Conservation (phyloP, 2,329 filamentous ascomycete species). For the Colletotrichum abscissum region DNA sequence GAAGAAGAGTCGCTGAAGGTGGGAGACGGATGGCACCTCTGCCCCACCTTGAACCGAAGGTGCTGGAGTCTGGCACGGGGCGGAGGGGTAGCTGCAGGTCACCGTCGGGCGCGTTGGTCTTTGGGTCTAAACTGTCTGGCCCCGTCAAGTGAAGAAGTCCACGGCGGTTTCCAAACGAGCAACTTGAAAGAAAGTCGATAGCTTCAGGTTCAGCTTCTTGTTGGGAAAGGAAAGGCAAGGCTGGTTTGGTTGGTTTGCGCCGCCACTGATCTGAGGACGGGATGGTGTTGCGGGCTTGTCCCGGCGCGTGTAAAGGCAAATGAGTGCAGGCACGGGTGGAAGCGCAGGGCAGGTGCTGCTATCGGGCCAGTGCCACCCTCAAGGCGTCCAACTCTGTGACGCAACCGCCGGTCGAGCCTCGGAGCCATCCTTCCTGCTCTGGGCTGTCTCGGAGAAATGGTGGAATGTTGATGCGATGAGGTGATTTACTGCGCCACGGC, state of each 20-base stretch:
- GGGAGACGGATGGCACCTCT: slow-evolving; percentile 23
- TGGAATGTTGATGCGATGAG: slow-evolving; percentile 14
- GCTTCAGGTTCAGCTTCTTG: background rate
- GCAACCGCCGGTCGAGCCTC: slow-evolving; percentile 26
- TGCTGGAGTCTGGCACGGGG: background rate
- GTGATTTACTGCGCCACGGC: background rate
- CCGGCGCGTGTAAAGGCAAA: background rate
- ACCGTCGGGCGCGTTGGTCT: background rate
- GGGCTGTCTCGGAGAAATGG: background rate
- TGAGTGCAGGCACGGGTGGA: background rate
- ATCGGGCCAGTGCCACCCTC: background rate
- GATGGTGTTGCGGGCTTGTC: slow-evolving; percentile 18
- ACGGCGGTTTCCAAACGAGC: background rate
- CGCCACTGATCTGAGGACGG: background rate
- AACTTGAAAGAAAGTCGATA: background rate
- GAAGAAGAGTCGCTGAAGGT: slow-evolving; percentile 4
- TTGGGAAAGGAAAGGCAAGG: background rate
- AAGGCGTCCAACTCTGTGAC: slow-evolving; percentile 37
- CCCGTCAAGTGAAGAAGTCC: background rate
- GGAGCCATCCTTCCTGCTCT: background rate
- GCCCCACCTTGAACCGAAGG: slow-evolving; percentile 32
- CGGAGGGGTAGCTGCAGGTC: slow-evolving; percentile 22
- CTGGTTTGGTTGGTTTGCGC: slow-evolving; percentile 5
- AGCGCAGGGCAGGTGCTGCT: slow-evolving; percentile 5
- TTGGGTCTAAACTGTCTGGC: background rate